Conservation (phyloP, 106 monocot genomes). For the Gastrodia elata region DNA sequence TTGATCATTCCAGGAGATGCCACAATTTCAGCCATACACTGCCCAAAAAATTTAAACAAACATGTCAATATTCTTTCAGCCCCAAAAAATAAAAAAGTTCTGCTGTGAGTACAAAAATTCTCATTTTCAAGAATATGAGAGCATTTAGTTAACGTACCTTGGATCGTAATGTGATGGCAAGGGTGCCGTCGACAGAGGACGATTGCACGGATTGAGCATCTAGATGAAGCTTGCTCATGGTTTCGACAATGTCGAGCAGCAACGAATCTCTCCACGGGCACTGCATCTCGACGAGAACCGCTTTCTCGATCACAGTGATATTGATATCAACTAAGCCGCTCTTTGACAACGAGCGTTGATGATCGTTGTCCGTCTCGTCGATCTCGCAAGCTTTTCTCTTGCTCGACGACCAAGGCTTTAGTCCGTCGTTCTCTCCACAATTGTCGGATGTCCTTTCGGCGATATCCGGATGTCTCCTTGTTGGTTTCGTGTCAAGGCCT, state of each 20-base stretch:
- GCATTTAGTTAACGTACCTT: conserved; percentile 31
- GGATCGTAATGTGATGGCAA: conserved; percentile 49
- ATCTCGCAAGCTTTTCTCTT: conserved; percentile 42
- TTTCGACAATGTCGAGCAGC: conserved; percentile 63
- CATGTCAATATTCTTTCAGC: background rate
- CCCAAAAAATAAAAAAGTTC: background rate
- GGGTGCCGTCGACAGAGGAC: conserved; percentile 27
- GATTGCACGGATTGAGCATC: conserved; percentile 69
- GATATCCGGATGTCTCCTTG: conserved; percentile 33
- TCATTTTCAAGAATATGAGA: too few relatives aligned
- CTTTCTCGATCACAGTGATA: conserved; percentile 53
- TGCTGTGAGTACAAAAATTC: too few relatives aligned
- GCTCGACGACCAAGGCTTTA: conserved; percentile 6
- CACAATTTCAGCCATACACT: conserved; percentile 13
- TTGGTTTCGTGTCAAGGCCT: conserved; percentile 17
- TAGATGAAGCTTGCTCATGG: conserved; percentile 44
- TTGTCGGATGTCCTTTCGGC: conserved; percentile 69
- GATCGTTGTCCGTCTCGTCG: conserved; percentile 19
- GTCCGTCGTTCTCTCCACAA: conserved; percentile 22
- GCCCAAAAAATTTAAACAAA: conserved; percentile 1
- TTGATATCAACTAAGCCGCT: conserved; percentile 30
- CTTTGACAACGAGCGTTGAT: conserved; percentile 23
- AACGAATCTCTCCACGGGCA: conserved; percentile 75
- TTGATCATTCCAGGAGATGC: conserved; percentile 41
- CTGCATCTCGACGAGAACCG: conserved; percentile 44